Base-by-base conservation (phyloP, 1,284 basidiomycete species). In the Volvariella surrecta region DNA sequence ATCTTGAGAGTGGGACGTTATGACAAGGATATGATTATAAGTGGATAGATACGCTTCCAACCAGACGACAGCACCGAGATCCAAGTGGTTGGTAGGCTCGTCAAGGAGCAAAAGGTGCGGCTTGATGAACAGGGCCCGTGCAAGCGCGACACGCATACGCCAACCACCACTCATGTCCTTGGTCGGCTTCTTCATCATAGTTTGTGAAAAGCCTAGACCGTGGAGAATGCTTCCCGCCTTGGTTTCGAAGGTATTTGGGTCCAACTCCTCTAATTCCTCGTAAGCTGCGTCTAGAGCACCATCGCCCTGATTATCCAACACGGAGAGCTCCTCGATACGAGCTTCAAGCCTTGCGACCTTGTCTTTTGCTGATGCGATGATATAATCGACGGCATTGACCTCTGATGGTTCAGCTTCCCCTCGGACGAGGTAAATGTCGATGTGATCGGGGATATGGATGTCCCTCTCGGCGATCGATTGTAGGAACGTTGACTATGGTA, bases 111-210 rank as follows among this genome's bases (percentile, higher is more conserved):
- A 74, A 18, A 98, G 66, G 70, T 99, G 95, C 3, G 95, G 94
- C 70, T 96, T 97, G 64, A 98, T 71, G 68, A 99, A 98, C 42
- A 99, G 74, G 1, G 95, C 95, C 50, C 94, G 79, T 19, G 95
- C 95, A 40, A 99, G 83, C 11, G 96, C 89, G 48, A 99, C 94
- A 63, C 96, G 84, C 95, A 98, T 98, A 50, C 95, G 79, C 95
- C 95, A 98, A 58, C 94, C 94, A 79, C 94, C 95, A 57, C 82
- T 88, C 91, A 99, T 96, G 63, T 98, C 95, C 68, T 93, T 95
- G 43, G 95, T 98, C 11, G 94, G 88, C 64, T 89, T 91, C 62
- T 76, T 78, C 94, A 98, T 97, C 95, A 98, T 98, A 45, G 72
- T 61, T 58, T 78, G 76, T 45, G 74, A 76, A 73, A 99, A 99